These are phyloP conservation scores for Fusarium abutilonis DNA, from an alignment of 2,329 filamentous ascomycete species.

Conservation along the genomic window DNA sequence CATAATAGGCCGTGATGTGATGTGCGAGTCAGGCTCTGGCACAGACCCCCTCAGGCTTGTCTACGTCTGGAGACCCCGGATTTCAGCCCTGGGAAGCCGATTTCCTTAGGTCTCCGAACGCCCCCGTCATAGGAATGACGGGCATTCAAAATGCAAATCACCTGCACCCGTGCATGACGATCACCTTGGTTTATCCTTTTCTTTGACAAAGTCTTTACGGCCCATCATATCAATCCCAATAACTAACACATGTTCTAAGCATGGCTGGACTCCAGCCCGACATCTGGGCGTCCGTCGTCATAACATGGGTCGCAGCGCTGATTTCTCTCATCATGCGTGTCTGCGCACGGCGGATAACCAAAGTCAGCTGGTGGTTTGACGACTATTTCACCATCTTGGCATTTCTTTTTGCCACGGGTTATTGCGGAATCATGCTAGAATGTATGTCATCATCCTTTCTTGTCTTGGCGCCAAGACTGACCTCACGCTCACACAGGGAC, in stretches of 20 bases:
- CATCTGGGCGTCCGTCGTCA: slow-evolving; percentile 32
- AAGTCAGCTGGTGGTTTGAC: slow-evolving; percentile 39
- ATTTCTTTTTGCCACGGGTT: slow-evolving; percentile 35
- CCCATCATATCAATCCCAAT: not conserved
- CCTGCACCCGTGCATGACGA: no score
- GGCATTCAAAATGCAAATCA: no score
- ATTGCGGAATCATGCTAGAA: slow-evolving; percentile 31
- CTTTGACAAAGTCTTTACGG: not conserved
- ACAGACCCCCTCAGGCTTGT: no score
- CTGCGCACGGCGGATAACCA: slow-evolving; percentile 37
- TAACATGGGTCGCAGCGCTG: slow-evolving; percentile 40
- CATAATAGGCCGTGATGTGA: no score
- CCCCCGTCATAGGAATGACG: no score
- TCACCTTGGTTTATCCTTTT: no score
- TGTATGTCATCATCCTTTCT: slow-evolving; percentile 9
- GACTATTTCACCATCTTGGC: slow-evolving; percentile 37
- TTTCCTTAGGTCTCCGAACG: no score
- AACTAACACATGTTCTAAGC: not conserved
- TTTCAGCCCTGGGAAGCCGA: no score
- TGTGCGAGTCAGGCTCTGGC: no score
- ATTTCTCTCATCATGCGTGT: slow-evolving; percentile 29
- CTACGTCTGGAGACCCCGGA: no score
- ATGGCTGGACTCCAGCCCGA: slow-evolving; percentile 41
- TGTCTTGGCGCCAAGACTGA: not conserved
- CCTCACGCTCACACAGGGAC: slow-evolving; percentile 22